Percentiles rank a stretch among this genome's conserved stretches.
Conservation (phyloP, 2,329 filamentous ascomycete genomes). For the Penicillium verrucosum region DNA sequence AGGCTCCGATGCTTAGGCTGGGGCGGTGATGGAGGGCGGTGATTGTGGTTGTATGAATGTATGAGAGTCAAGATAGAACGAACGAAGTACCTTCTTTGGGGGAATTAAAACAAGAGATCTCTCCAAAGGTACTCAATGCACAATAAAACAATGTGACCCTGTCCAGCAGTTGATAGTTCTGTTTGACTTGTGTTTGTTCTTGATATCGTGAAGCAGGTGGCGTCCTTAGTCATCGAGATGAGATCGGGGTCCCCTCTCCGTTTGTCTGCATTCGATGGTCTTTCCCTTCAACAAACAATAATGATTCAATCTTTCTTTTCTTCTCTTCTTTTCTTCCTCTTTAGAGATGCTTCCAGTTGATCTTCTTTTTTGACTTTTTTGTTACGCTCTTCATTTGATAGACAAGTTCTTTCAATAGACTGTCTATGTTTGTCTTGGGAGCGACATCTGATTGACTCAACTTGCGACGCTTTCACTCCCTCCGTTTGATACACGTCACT, state of each 20-base stretch:
- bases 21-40: constrained; percentile 1
- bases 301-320: constrained; percentile 3
- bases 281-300: constrained; percentile 13
- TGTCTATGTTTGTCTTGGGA: constrained; percentile 9
- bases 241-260: constrained; percentile 1
- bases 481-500: constrained; percentile 8
- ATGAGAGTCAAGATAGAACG: background rate
- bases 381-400: background rate
- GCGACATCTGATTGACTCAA: constrained; percentile 1
- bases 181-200: constrained; percentile 23
- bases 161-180: background rate
- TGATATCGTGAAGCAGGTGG: constrained; percentile 16
- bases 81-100: background rate
- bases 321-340: background rate
- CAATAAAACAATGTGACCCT: background rate
- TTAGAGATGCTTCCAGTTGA: constrained; percentile 7
- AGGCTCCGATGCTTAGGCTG: constrained; percentile 2
- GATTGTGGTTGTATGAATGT: background rate
- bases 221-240: constrained; percentile 25
- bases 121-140: constrained; percentile 8
- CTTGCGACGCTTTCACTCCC: constrained; percentile 11
- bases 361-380: background rate
- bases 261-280: constrained; percentile 10
- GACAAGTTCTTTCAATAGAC: constrained; percentile 6
- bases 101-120: background rate